Base-by-base conservation (phyloP, 2,329 filamentous ascomycete genomes). In the Aspergillus oerlinghausenensis region DNA sequence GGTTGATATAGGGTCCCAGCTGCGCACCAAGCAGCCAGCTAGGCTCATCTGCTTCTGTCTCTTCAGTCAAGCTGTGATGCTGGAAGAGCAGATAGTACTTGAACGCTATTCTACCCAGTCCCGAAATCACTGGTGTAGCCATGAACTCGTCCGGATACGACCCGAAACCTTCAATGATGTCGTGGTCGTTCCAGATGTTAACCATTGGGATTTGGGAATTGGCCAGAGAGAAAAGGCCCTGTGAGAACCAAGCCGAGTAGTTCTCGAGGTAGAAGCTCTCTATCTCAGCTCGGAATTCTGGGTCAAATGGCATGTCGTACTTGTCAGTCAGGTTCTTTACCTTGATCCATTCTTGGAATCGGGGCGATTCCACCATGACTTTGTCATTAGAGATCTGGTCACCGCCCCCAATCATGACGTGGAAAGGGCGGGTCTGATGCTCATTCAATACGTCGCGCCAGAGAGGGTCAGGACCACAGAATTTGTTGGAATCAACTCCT, bases 11-110 rank as follows among this genome's bases (percentile, higher is more conserved):
- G 0, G 93, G 92, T 0, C 95, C 95, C 3, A 88, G 89, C 35
- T 82, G 80, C 25, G 83, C 78, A 5, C 94, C 94, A 3, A 97
- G 76, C 19, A 95, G 77, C 94, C 94, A 97, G 69, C 91, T 97
- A 2, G 93, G 90, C 72, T 99, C 95, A 2, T 89, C 84, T 38
- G 82, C 80, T 63, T 95, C 87, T 0, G 87, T 91, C 76, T 99
- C 94, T 49, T 87, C 84, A 0, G 85, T 77, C 3, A 96, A 80
- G 63, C 89, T 96, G 73, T 99, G 95, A 65, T 99, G 94, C 73
- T 99, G 94, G 77, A 99, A 99, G 8, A 99, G 82, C 86, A 99
- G 88, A 68, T 99, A 99, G 75, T 97, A 99, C 73, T 99, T 99
- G 83, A 94, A 97, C 0, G 93, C 93, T 51, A 97, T 86, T 40